Conservation (phyloP, 2,329 filamentous ascomycete species). For the Penicillium verrucosum region DNA sequence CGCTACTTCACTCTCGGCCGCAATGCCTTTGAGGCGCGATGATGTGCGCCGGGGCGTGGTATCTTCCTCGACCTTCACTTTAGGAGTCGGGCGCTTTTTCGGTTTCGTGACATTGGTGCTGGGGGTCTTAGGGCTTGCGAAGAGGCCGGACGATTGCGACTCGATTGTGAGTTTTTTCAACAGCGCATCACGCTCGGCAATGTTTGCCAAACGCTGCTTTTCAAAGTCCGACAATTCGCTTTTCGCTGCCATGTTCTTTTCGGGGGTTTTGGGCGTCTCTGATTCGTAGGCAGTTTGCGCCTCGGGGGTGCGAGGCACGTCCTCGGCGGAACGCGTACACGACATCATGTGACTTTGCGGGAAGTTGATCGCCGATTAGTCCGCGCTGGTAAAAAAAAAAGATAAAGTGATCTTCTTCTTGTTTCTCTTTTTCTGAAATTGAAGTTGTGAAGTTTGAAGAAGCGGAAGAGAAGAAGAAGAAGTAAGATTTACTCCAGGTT, state of each 20-base stretch:
- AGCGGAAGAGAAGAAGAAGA: not conserved
- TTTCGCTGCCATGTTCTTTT: conserved; percentile 21
- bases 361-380: conserved; percentile 5
- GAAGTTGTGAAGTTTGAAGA: not conserved
- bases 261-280: not conserved
- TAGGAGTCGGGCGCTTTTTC: conserved; percentile 48
- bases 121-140: conserved; percentile 50
- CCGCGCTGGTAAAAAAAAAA: not conserved
- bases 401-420: not conserved
- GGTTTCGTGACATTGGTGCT: conserved; percentile 48
- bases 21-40: conserved; percentile 59
- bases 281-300: not conserved
- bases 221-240: conserved; percentile 78
- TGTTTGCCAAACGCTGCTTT: conserved; percentile 78
- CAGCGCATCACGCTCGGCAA: conserved; percentile 78
- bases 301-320: not conserved
- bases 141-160: conserved; percentile 66
- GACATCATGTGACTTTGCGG: conserved; percentile 18
- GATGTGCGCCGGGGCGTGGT: conserved; percentile 57
- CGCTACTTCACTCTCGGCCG: conserved; percentile 64
- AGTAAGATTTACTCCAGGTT: not conserved
- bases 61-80: conserved; percentile 63
- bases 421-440: not conserved
- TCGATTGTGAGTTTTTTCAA: conserved; percentile 71
- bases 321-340: conserved; percentile 15